These are phyloP conservation scores for Halophytophthora batemanensis DNA, from an alignment of 352 stramenopile genomes.

Conservation along the genomic window DNA sequence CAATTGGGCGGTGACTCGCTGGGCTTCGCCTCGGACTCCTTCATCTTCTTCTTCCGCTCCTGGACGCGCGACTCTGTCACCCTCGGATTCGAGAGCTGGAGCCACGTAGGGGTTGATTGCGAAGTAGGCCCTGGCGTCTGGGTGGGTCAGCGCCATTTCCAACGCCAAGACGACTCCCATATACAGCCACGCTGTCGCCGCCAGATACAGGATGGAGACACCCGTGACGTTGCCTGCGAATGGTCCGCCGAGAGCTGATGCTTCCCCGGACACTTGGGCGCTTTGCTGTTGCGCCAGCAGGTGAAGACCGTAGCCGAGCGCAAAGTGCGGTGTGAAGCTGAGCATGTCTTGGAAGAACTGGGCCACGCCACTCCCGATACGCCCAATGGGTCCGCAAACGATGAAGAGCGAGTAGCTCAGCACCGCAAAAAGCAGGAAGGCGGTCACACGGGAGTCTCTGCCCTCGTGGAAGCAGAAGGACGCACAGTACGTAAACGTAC, in stretches of 20 bases:
- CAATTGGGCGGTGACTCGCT: neutral
- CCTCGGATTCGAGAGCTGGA: neutral
- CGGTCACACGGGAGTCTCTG: neutral
- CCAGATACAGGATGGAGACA: conserved; percentile 41
- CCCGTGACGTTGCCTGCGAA: conserved; percentile 13
- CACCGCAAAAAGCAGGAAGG: conserved; percentile 12
- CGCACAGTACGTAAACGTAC: conserved; percentile 15
- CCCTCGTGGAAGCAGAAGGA: conserved; percentile 12
- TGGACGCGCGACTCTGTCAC: neutral
- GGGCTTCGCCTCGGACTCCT: neutral
- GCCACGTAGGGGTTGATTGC: neutral
- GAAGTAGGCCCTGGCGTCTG: conserved; percentile 1
- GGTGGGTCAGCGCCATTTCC: conserved; percentile 22
- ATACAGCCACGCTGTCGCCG: conserved; percentile 37
- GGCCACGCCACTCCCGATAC: neutral
- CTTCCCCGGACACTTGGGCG: neutral
- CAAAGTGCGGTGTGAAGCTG: conserved; percentile 27
- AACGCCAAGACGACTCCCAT: conserved; percentile 33
- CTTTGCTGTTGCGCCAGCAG: conserved; percentile 7
- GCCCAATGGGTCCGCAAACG: conserved; percentile 1
- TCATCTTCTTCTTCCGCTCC: neutral
- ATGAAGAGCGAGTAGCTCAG: conserved; percentile 17
- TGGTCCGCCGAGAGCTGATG: neutral
- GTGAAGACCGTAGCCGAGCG: conserved; percentile 15
- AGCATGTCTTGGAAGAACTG: conserved; percentile 14